Percentiles rank a stretch among this genome's conserved stretches.
Evolutionary conservation across 176 grass and related monocot species (phyloP).

Genomic region (Phoenix dactylifera): DNA sequence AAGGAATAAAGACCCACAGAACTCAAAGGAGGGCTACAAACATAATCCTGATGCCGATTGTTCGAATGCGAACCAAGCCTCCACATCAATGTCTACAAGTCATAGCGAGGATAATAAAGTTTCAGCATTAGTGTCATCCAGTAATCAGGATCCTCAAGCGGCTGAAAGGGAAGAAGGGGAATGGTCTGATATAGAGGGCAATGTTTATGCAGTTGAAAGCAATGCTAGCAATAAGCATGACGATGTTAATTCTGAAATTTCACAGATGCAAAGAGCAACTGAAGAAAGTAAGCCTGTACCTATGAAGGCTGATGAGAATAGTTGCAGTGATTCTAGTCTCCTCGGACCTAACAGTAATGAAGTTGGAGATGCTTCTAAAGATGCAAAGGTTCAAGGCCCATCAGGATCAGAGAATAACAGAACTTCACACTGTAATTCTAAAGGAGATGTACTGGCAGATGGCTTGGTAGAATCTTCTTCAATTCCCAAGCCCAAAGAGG

Average conservation of each 20-base stretch:
- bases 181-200: slow-evolving; percentile 85
- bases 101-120: slow-evolving; percentile 13
- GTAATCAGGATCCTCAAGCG: slow-evolving; percentile 27
- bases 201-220: slow-evolving; percentile 41
- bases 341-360: slow-evolving; percentile 38
- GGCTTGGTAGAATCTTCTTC: slow-evolving; percentile 7
- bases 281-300: slow-evolving; percentile 33
- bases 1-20: slow-evolving; percentile 43
- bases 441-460: slow-evolving; percentile 41
- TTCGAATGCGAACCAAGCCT: slow-evolving; percentile 26
- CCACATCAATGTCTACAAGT: slow-evolving; percentile 24
- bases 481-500: slow-evolving; percentile 54
- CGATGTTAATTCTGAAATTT: slow-evolving; percentile 20
- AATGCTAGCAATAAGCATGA: slow-evolving; percentile 54
- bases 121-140: slow-evolving; percentile 10
- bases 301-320: slow-evolving; percentile 23
- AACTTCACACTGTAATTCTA: slow-evolving; percentile 30
- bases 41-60: slow-evolving; percentile 9
- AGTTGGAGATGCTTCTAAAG: slow-evolving; percentile 42
- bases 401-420: slow-evolving; percentile 23
- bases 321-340: slow-evolving; percentile 26
- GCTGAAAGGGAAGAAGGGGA: slow-evolving; percentile 98
- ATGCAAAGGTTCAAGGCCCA: slow-evolving; percentile 18
- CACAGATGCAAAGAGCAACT: slow-evolving; percentile 31
- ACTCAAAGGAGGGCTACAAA: slow-evolving; percentile 5